Percentiles rank a stretch among this genome's conserved stretches.
These are phyloP conservation scores for Globisporangium apiculatum DNA, from an alignment of 352 stramenopile genomes.

Conservation along the genomic window DNA sequence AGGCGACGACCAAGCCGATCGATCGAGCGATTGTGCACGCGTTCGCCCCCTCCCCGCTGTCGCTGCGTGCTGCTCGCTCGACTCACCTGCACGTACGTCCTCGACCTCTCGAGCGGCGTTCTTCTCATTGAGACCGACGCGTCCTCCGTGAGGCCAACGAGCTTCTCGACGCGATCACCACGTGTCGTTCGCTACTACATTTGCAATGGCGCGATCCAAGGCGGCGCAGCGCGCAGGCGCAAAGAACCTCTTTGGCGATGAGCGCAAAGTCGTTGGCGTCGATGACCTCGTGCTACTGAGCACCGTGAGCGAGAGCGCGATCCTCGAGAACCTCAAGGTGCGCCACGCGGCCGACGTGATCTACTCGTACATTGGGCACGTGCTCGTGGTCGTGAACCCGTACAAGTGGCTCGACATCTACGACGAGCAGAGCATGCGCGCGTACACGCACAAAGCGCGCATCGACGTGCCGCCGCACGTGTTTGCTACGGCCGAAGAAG, in stretches of 20 bases:
- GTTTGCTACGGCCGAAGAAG: constrained; percentile 81
- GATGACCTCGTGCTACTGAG: constrained; percentile 78
- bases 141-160: too few species aligned
- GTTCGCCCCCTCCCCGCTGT: too few species aligned
- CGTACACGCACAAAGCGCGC: constrained; percentile 80
- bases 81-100: too few species aligned
- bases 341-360: constrained; percentile 82
- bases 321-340: constrained; percentile 88
- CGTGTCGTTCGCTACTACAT: too few species aligned
- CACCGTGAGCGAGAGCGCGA: constrained; percentile 64
- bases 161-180: too few species aligned
- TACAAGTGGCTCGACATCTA: constrained; percentile 92
- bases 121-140: too few species aligned
- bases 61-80: too few species aligned
- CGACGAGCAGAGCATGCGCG: constrained; percentile 67
- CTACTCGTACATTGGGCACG: constrained; percentile 86
- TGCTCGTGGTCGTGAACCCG: constrained; percentile 83
- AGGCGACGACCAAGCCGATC: too few species aligned
- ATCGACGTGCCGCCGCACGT: constrained; percentile 85
- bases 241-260: constrained; percentile 35
- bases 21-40: too few species aligned
- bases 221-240: constrained; percentile 4
- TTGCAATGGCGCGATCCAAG: constrained; percentile 11
- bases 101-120: too few species aligned
- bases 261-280: constrained; percentile 66